Percentiles rank a stretch among this genome's conserved stretches.
phyloP scores from a whole-genome alignment of 2,329 filamentous ascomycete genomes.

The Chrysoporthe deuterocubensis region DNA sequence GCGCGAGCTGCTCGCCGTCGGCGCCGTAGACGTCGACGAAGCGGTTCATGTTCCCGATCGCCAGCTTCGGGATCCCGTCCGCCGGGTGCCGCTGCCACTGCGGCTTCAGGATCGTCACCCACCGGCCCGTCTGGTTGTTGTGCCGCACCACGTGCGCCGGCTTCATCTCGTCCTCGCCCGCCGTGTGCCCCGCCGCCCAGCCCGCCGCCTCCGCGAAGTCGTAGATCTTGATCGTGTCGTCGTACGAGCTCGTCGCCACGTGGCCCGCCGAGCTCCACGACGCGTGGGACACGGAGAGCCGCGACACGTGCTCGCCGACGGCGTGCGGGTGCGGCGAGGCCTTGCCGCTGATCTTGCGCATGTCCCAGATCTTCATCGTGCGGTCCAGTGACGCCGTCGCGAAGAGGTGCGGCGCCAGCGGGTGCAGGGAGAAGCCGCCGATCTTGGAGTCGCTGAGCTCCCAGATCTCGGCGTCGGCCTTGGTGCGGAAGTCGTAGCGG shows the following conservation, averaged over 20 bases:
- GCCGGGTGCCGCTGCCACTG: conserved; percentile 86
- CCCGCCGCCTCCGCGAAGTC: conserved; percentile 66
- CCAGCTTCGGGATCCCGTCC: conserved; percentile 84
- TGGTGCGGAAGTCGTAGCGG: conserved; percentile 73
- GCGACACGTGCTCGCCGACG: conserved; percentile 80
- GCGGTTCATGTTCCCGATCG: conserved; percentile 95
- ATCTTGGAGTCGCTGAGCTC: conserved; percentile 90
- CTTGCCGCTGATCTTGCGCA: conserved; percentile 75
- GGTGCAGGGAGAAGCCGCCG: conserved; percentile 87
- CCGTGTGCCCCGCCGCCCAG: conserved; percentile 62
- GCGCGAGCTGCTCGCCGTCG: conserved; percentile 84
- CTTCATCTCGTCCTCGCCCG: conserved; percentile 67
- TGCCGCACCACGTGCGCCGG: conserved; percentile 74
- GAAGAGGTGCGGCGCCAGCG: conserved; percentile 77
- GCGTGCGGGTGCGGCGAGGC: conserved; percentile 65
- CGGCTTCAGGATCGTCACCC: conserved; percentile 81
- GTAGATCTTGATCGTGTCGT: conserved; percentile 94
- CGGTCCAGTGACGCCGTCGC: conserved; percentile 90
- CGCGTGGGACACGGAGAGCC: conserved; percentile 88
- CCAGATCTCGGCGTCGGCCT: conserved; percentile 69
- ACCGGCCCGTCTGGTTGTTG: conserved; percentile 94
- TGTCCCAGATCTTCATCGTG: conserved; percentile 89
- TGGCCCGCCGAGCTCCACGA: conserved; percentile 86
- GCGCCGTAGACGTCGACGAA: conserved; percentile 90
- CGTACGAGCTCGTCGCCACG: conserved; percentile 89